These are phyloP conservation scores for Podochytrium sp. DNA, from an alignment of 192 early-diverging fungal genomes.

Conservation along the genomic window DNA sequence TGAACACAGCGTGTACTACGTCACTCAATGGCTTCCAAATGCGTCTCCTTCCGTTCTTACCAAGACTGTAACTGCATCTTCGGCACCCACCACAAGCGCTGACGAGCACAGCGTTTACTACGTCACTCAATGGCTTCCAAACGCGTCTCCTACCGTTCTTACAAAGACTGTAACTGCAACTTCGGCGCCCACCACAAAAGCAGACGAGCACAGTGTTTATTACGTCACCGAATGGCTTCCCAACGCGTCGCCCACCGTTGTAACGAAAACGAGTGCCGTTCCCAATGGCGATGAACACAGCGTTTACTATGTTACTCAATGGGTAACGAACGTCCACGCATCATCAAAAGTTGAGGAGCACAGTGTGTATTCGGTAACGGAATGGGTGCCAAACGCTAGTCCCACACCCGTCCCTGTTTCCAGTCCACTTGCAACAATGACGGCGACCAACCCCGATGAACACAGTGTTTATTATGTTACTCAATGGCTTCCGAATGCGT, in stretches of 20 bases:
- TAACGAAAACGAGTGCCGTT: background rate
- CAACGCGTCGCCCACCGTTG: background rate
- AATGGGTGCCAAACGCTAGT: background rate
- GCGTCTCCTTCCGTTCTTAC: background rate
- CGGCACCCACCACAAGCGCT: too few species aligned
- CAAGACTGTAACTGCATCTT: background rate
- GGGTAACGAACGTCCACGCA: background rate
- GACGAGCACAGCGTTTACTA: background rate
- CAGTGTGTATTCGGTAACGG: background rate
- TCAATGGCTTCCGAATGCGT: conserved; percentile 10
- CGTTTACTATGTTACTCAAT: background rate
- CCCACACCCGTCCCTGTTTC: background rate
- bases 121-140: conserved; percentile 2
- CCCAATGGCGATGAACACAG: background rate
- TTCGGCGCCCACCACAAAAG: background rate
- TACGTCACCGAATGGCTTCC: conserved; percentile 20
- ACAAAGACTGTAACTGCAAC: background rate
- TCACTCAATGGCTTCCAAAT: background rate
- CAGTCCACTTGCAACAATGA: background rate
- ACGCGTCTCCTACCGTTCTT: background rate
- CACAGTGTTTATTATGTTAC: conserved; percentile 19
- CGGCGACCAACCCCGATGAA: background rate
- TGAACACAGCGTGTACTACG: too few species aligned
- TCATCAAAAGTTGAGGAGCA: background rate
- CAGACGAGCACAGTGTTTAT: background rate